phyloP scores from a whole-genome alignment of 2,329 filamentous ascomycete genomes.

The Remersonia thermophila region DNA sequence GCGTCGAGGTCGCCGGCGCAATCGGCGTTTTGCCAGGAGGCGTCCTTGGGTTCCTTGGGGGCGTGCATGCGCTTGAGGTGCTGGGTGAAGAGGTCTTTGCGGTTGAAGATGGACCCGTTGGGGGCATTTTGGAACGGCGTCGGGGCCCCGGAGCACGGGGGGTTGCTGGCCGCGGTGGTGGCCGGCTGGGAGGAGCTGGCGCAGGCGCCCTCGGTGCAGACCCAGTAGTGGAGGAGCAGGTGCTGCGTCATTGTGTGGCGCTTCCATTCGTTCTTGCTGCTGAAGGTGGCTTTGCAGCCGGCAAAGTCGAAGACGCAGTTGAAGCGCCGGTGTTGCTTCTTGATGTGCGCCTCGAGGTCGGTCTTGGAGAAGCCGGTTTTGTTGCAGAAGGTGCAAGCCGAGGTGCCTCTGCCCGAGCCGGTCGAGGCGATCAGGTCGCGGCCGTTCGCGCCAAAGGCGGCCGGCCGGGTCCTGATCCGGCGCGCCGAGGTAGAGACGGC shows the following conservation, averaged over 20 bases:
- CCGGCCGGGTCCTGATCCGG: slow-evolving; percentile 1
- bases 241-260: slow-evolving; percentile 75
- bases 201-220: slow-evolving; percentile 56
- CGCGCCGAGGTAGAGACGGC: not conserved
- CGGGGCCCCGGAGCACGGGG: slow-evolving; percentile 12
- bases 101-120: slow-evolving; percentile 64
- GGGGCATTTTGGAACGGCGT: slow-evolving; percentile 21
- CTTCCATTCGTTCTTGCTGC: slow-evolving; percentile 91
- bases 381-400: slow-evolving; percentile 26
- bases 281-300: slow-evolving; percentile 61
- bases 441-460: too few species aligned
- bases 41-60: slow-evolving; percentile 30
- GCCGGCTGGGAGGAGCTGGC: slow-evolving; percentile 20
- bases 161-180: slow-evolving; percentile 10
- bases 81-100: slow-evolving; percentile 84
- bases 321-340: slow-evolving; percentile 49
- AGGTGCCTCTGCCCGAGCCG: slow-evolving; percentile 6
- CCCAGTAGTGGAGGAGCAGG: slow-evolving; percentile 59
- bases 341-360: slow-evolving; percentile 36
- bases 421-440: not conserved
- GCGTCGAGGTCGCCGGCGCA: not conserved
- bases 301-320: slow-evolving; percentile 69
- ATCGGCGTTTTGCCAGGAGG: slow-evolving; percentile 9
- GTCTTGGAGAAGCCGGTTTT: slow-evolving; percentile 33
- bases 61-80: slow-evolving; percentile 80